A percentile compares a stretch with the other conserved stretches of the same genome.
phyloP scores from a whole-genome alignment of 177 flowering plant species.

The Vitis hybrid region DNA sequence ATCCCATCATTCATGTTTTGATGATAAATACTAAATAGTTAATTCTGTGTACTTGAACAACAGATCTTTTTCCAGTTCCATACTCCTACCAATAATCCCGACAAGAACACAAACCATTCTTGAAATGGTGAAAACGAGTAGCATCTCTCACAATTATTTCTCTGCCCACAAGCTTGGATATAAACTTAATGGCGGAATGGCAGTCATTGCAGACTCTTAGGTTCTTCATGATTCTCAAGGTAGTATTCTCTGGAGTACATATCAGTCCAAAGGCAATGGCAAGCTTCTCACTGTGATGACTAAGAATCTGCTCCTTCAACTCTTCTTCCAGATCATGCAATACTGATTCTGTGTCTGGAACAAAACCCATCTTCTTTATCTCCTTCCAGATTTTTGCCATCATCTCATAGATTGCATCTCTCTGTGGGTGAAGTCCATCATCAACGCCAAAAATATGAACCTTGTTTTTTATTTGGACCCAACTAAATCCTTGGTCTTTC shows the following conservation, averaged over 20 bases:
- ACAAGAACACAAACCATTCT: constrained; percentile 65
- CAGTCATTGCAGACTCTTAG: constrained; percentile 76
- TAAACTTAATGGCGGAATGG: constrained; percentile 64
- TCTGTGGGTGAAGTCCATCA: constrained; percentile 55
- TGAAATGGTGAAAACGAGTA: constrained; percentile 74
- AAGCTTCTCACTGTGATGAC: constrained; percentile 72
- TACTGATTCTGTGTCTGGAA: constrained; percentile 63
- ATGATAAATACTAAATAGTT: too few relatives aligned
- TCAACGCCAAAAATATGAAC: constrained; percentile 68
- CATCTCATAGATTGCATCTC: constrained; percentile 45
- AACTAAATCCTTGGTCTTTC: constrained; percentile 70
- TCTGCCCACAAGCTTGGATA: constrained; percentile 55
- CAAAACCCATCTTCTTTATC: constrained; percentile 60
- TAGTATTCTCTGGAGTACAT: constrained; percentile 58
- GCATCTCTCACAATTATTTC: constrained; percentile 71
- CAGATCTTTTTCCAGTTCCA: background rate
- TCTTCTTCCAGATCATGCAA: constrained; percentile 71
- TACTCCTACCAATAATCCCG: constrained; percentile 54
- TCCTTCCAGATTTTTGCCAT: constrained; percentile 54
- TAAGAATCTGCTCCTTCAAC: constrained; percentile 56
- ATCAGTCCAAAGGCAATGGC: constrained; percentile 70
- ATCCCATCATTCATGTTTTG: too few relatives aligned
- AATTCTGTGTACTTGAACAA: too few relatives aligned
- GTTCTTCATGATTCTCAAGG: constrained; percentile 74
- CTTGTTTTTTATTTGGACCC: constrained; percentile 52